phyloP scores from a whole-genome alignment of 371 early-diverging fungal species.

The Umbelopsis sp. region DNA sequence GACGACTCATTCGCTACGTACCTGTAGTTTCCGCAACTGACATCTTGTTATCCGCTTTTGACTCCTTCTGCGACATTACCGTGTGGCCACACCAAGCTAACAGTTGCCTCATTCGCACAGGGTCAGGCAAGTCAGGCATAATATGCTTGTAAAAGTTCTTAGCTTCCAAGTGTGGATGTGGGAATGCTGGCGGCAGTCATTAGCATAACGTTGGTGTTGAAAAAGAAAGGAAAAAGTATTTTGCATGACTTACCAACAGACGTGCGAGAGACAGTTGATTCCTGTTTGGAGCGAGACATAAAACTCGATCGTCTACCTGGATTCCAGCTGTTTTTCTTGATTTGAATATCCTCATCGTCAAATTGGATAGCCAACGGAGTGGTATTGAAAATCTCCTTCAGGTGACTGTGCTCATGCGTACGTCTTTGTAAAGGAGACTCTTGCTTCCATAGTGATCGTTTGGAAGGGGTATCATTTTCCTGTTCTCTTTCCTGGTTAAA shows the following conservation, averaged over 20 bases:
- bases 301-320: slow-evolving; percentile 11
- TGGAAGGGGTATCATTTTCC: neutral
- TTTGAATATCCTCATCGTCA: neutral
- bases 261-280: neutral
- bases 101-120: slow-evolving; percentile 13
- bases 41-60: neutral
- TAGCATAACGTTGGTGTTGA: neutral
- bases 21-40: neutral
- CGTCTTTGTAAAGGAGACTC: too few relatives aligned
- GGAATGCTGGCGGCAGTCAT: neutral
- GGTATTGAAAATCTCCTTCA: too few relatives aligned
- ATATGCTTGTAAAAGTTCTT: slow-evolving; percentile 15
- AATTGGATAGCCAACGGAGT: neutral
- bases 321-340: neutral
- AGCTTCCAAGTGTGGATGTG: slow-evolving; percentile 13
- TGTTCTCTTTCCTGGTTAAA: neutral
- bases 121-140: neutral
- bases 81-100: slow-evolving; percentile 16
- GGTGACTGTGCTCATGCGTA: too few relatives aligned
- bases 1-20: neutral
- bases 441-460: too few relatives aligned
- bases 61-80: neutral
- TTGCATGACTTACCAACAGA: neutral
- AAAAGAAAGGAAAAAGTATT: neutral
- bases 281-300: slow-evolving; percentile 3